Conservation (phyloP, 148 eudicot species). For the Dysphania ambrosioides region DNA sequence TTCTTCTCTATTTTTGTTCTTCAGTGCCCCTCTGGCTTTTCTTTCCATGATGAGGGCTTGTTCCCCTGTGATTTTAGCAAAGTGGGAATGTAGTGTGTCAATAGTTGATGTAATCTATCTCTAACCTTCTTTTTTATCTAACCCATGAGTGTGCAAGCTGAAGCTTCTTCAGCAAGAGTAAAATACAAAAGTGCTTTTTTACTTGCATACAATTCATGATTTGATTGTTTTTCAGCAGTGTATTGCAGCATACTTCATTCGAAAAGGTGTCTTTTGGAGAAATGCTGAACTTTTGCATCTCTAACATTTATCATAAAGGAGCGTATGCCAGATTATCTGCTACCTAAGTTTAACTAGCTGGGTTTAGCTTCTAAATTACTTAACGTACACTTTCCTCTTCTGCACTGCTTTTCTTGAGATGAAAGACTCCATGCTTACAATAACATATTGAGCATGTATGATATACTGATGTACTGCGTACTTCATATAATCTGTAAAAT, state of each 20-base stretch:
- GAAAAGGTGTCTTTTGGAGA: no score
- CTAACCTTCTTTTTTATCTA: constrained; percentile 8
- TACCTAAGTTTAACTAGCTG: no score
- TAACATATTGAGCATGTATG: neutral
- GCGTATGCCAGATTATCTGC: neutral
- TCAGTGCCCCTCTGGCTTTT: constrained; percentile 20
- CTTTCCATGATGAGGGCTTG: constrained; percentile 25
- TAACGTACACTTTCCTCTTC: no score
- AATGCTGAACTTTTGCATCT: neutral
- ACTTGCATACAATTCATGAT: neutral
- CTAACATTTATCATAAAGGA: neutral
- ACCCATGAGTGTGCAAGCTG: neutral
- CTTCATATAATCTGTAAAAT: no score
- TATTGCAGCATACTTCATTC: no score
- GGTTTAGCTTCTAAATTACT: no score
- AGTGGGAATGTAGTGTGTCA: neutral
- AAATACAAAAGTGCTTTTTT: neutral
- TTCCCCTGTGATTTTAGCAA: neutral
- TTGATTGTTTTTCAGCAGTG: no score
- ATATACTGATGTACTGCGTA: no score
- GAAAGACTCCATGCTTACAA: neutral
- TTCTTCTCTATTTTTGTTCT: neutral
- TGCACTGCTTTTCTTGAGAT: neutral
- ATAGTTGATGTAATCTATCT: neutral
- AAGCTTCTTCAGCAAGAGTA: neutral